Base-by-base conservation (phyloP, 805 yeast species). In the Candida michaelii region DNA sequence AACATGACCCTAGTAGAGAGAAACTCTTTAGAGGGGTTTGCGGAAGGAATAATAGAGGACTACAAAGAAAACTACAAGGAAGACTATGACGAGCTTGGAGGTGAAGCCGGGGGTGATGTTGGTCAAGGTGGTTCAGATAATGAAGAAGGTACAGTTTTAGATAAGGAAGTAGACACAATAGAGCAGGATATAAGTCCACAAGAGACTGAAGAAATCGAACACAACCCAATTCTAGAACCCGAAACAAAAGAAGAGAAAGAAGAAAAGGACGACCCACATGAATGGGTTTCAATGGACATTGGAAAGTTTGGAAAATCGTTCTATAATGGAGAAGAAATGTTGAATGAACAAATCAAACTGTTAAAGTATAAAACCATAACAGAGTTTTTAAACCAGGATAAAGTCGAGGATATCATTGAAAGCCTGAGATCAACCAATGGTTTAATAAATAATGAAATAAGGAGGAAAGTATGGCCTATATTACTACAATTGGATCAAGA, bases 201-300 rank as follows among this genome's bases (percentile, higher is more conserved):
- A 25, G 5, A 4, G n/a, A 17, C 12, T 30, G 33, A 30, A 30
- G 17, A 21, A 8, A 21, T 9, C 5, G 23, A 21, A 21, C 23
- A 6, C 13, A n/a, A 33, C 7, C 37, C 11, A n/a, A n/a, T 18
- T 5, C 23, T 7, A 32, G 27, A 19, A 21, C 24, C 5, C 10
- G 10, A 32, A 15, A 7, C 8, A 21, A 5, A 12, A 32, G 24
- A 19, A 16, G 15, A 21, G n/a, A 14, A 34, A n/a, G 38, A 23
- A 15, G n/a, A 15, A 15, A 7, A 37, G 21, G 17, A 30, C 4
- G 27, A 21, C 14, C 59, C 57, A 39, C 65, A 62, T 2, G 79
- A 73, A 40, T 77, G 82, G 82, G 77, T 73, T 19, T 67, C 73
- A 30, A 73, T 76, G 74, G 78, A 74, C 39, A 52, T 72, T 15